A percentile compares a stretch with the other conserved stretches of the same genome.
phyloP scores from a whole-genome alignment of 2,329 filamentous ascomycete species.

The Hypocrella siamensis region DNA sequence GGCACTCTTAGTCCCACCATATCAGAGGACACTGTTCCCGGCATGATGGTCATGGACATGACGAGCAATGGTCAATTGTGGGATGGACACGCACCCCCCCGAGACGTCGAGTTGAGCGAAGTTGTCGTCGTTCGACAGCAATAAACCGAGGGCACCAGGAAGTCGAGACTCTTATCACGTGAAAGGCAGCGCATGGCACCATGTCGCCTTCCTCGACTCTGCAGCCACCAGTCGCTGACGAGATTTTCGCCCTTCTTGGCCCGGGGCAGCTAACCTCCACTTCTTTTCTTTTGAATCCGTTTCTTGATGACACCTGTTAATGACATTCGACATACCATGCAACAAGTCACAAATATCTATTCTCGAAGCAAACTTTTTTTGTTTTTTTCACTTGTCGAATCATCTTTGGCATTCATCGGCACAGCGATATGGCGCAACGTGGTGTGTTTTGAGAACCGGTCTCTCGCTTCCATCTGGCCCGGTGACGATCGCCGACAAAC shows the following conservation, averaged over 20 bases:
- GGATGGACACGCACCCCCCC: conserved; percentile 19
- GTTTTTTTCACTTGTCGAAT: conserved; percentile 7
- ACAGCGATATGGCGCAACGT: conserved; percentile 23
- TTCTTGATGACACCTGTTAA: neutral
- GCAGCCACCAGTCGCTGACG: too few species aligned
- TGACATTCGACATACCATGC: neutral
- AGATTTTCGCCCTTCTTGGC: too few species aligned
- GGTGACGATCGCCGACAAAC: neutral
- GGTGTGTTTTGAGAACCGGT: conserved; percentile 11
- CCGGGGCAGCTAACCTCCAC: too few species aligned
- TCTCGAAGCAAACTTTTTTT: neutral
- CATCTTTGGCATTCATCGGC: conserved; percentile 24
- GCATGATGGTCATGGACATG: conserved; percentile 19
- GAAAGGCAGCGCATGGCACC: too few species aligned
- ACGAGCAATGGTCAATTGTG: conserved; percentile 21
- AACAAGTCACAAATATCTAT: neutral
- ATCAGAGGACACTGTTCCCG: conserved; percentile 24
- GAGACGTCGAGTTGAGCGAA: conserved; percentile 29
- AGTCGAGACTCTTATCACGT: too few species aligned
- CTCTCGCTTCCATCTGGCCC: neutral
- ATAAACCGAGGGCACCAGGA: neutral
- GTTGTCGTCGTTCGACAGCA: conserved; percentile 25
- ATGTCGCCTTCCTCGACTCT: too few species aligned
- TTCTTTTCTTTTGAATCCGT: neutral
- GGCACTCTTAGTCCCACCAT: conserved; percentile 33